These are phyloP conservation scores for Saccharomycopsis crataegensis DNA, from an alignment of 1,139 yeast genomes.

Conservation along the genomic window DNA sequence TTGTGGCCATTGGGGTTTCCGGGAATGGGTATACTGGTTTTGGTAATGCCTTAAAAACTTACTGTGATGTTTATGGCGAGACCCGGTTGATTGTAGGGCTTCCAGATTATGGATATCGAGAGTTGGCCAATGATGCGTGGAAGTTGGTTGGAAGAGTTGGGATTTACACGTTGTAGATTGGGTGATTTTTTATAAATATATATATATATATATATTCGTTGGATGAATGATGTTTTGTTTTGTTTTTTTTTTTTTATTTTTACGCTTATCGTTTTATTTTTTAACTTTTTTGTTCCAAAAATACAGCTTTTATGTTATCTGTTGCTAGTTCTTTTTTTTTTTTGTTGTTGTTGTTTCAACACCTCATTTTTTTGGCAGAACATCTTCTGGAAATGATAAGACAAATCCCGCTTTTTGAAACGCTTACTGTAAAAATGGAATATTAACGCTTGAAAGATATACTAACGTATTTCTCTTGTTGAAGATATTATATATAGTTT, in stretches of 20 bases:
- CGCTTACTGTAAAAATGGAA: too few relatives aligned
- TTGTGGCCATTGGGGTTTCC: not conserved
- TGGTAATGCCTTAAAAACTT: constrained; percentile 4
- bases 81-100: constrained; percentile 35
- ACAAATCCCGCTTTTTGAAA: too few relatives aligned
- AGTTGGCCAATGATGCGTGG: constrained; percentile 20
- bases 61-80: not conserved
- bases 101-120: constrained; percentile 36
- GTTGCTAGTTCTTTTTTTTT: too few relatives aligned
- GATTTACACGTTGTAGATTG: not conserved
- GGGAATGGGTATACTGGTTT: constrained; percentile 30
- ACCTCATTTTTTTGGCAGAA: too few relatives aligned
- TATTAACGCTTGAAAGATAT: too few relatives aligned
- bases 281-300: not conserved
- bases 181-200: not conserved
- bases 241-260: too few relatives aligned
- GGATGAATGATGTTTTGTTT: too few relatives aligned
- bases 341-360: too few relatives aligned
- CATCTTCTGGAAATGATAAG: too few relatives aligned
- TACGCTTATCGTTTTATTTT: not conserved
- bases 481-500: too few relatives aligned
- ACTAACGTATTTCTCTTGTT: too few relatives aligned
- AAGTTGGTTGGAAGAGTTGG: constrained; percentile 26
- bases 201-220: too few relatives aligned
- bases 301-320: not conserved